A percentile compares a stretch with the other conserved stretches of the same genome.
Evolutionary conservation across 2,329 filamentous ascomycete genomes (phyloP).

Genomic region (Colletotrichum orchidophilum): DNA sequence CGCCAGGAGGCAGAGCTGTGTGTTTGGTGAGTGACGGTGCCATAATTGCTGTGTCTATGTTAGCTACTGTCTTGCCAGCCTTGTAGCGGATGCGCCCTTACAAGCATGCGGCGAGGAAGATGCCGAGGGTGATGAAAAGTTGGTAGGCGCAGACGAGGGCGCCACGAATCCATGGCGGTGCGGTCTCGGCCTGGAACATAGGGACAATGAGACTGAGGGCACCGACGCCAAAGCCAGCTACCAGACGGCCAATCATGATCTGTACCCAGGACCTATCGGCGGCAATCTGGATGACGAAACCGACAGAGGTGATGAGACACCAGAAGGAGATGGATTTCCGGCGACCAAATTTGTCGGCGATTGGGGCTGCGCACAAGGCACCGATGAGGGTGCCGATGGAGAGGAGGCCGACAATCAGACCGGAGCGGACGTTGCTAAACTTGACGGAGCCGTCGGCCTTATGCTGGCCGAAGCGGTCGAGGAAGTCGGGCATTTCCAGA

Average conservation of each 20-base stretch:
- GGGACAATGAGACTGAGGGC: slow-evolving; percentile 71
- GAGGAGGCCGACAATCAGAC: slow-evolving; percentile 67
- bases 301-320: slow-evolving; percentile 68
- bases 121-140: slow-evolving; percentile 77
- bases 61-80: background rate
- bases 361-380: slow-evolving; percentile 66
- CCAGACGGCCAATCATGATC: slow-evolving; percentile 70
- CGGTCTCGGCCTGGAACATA: slow-evolving; percentile 80
- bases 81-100: background rate
- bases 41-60: slow-evolving; percentile 53
- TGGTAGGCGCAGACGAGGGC: slow-evolving; percentile 74
- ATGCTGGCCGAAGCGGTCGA: slow-evolving; percentile 58
- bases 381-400: slow-evolving; percentile 70
- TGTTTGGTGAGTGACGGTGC: slow-evolving; percentile 59
- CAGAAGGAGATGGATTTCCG: slow-evolving; percentile 70
- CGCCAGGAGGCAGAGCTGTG: slow-evolving; percentile 65
- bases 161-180: slow-evolving; percentile 73
- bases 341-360: slow-evolving; percentile 73
- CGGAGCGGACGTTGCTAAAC: slow-evolving; percentile 64
- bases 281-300: slow-evolving; percentile 74
- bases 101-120: slow-evolving; percentile 66
- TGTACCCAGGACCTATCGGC: slow-evolving; percentile 68
- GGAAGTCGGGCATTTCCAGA: slow-evolving; percentile 66
- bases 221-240: slow-evolving; percentile 75
- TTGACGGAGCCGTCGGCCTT: slow-evolving; percentile 47